These are phyloP conservation scores for Metschnikowia proteae DNA, from an alignment of 805 yeast genomes.

Conservation along the genomic window DNA sequence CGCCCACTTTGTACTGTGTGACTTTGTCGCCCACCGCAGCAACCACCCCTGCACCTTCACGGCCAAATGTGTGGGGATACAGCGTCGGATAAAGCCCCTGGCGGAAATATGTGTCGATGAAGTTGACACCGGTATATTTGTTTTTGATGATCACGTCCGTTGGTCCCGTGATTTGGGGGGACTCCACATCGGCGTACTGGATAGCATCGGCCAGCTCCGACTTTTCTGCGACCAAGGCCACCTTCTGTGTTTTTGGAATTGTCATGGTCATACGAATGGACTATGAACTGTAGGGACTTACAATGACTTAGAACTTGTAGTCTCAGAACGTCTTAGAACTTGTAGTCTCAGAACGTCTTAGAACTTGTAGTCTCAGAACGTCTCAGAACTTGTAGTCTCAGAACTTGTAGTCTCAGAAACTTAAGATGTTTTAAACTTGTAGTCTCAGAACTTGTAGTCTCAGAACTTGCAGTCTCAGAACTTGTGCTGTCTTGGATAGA, in stretches of 20 bases:
- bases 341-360: too few species aligned
- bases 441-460: too few species aligned
- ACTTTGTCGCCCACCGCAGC: constrained; percentile 63
- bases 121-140: constrained; percentile 75
- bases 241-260: constrained; percentile 57
- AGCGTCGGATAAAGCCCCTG: constrained; percentile 65
- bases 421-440: too few species aligned
- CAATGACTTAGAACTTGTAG: too few species aligned
- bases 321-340: too few species aligned
- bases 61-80: constrained; percentile 64
- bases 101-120: constrained; percentile 80
- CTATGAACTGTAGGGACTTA: too few species aligned
- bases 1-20: constrained; percentile 57
- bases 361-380: too few species aligned
- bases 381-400: too few species aligned
- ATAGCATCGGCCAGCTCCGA: constrained; percentile 58
- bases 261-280: neutral
- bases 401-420: too few species aligned
- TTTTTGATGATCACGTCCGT: constrained; percentile 66
- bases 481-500: neutral
- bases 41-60: constrained; percentile 70
- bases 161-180: constrained; percentile 52
- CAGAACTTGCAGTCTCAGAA: neutral
- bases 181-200: constrained; percentile 53
- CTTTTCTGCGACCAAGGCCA: constrained; percentile 47